Conservation (phyloP, 163 green algal genomes). For the Chloroidium sp. region DNA sequence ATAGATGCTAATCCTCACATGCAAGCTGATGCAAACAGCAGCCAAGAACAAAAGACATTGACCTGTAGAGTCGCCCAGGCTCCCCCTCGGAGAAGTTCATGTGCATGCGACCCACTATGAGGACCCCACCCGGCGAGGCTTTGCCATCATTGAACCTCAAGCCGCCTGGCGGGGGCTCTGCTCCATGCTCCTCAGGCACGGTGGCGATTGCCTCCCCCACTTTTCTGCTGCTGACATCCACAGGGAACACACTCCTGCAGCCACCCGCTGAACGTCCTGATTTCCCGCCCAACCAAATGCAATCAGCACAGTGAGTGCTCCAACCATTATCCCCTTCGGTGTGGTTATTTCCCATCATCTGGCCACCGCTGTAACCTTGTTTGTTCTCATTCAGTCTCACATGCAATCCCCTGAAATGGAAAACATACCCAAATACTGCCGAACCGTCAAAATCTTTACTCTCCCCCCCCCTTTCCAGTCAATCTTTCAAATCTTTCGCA, state of each 20-base stretch:
- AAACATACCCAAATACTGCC: too few relatives aligned
- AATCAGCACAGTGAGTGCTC: too few relatives aligned
- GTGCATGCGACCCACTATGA: background rate
- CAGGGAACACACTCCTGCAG: background rate
- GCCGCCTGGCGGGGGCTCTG: background rate
- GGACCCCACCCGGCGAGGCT: background rate
- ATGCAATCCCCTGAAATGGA: too few relatives aligned
- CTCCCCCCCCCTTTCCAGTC: background rate
- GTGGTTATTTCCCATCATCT: too few relatives aligned
- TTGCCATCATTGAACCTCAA: background rate
- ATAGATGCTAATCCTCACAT: too few relatives aligned
- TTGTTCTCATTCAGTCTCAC: too few relatives aligned
- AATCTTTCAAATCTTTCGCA: background rate
- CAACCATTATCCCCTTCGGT: too few relatives aligned
- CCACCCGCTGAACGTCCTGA: background rate
- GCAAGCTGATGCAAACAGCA: too few relatives aligned
- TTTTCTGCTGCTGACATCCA: background rate
- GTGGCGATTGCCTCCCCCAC: background rate
- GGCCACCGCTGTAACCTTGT: too few relatives aligned
- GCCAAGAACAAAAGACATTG: too few relatives aligned
- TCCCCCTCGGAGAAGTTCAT: background rate
- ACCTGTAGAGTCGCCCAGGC: background rate
- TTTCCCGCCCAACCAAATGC: too few relatives aligned
- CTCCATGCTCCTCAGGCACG: background rate
- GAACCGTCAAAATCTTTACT: background rate